A percentile compares a stretch with the other conserved stretches of the same genome.
Conservation (phyloP, 2,329 filamentous ascomycete species). For the Pseudomassariella vexata region DNA sequence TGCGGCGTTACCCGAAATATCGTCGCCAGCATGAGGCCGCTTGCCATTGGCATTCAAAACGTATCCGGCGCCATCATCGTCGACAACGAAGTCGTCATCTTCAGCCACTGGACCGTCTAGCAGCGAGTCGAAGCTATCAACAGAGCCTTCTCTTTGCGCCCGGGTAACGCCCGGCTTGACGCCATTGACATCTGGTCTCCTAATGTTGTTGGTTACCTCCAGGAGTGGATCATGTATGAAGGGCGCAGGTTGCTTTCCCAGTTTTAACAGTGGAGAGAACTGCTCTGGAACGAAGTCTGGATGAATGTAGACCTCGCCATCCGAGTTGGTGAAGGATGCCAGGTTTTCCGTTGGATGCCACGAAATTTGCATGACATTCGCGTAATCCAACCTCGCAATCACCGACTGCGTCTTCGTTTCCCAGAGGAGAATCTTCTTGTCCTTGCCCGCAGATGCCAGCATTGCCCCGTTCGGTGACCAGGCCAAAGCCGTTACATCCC, state of each 20-base stretch:
- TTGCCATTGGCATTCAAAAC: conserved; percentile 50
- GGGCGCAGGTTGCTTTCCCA: conserved; percentile 67
- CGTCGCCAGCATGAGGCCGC: conserved; percentile 46
- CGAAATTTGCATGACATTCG: conserved; percentile 76
- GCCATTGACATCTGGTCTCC: conserved; percentile 36
- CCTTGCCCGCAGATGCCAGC: conserved; percentile 64
- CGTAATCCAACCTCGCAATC: conserved; percentile 70
- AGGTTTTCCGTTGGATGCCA: conserved; percentile 93
- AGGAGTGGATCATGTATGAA: conserved; percentile 76
- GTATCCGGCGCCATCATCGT: conserved; percentile 94
- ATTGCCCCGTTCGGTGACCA: conserved; percentile 96
- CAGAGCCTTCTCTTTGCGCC: conserved; percentile 55
- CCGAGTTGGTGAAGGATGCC: conserved; percentile 83
- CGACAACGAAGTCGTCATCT: conserved; percentile 80
- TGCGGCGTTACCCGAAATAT: conserved; percentile 35
- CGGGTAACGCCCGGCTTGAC: conserved; percentile 43
- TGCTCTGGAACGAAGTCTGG: conserved; percentile 61
- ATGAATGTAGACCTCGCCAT: conserved; percentile 91
- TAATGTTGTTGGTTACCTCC: conserved; percentile 62
- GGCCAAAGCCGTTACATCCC: conserved; percentile 77
- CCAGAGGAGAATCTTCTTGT: conserved; percentile 74
- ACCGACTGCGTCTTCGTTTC: conserved; percentile 82
- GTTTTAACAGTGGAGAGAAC: conserved; percentile 48
- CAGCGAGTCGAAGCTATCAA: conserved; percentile 79
- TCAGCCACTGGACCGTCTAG: conserved; percentile 54